Base-by-base conservation (phyloP, 805 yeast genomes). In the Wickerhamiella shivajii region DNA sequence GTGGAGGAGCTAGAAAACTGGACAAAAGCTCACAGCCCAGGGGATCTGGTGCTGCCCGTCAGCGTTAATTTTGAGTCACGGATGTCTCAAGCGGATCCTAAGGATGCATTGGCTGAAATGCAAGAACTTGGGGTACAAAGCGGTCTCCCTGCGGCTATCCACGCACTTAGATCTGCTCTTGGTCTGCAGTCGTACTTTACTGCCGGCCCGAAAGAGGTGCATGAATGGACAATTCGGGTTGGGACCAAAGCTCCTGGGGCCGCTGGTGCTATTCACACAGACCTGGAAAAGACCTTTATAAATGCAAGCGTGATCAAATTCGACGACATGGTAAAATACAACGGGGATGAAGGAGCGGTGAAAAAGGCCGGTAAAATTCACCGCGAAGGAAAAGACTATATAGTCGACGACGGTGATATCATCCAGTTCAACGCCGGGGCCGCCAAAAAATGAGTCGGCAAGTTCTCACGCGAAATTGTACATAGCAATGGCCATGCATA, bases 181-280 rank as follows among this genome's bases (percentile, higher is more conserved):
- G 70, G 74, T 34, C 61, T 84, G 51, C 78, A 81, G 15, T 77
- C 92, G 25, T 84, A 70, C 55, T 84, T 77, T 59, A 84, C 96
- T 0, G 79, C 92, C 51, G 95, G 95, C 18, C 31, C 29, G 5
- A 74, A 74, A 42, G 98, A 90, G 63, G 93, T 85, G 32, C 77
- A 96, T 58, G 96, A 92, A 60, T 90, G 98, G 98, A 90, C 98
- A 22, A 74, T 90, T 43, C 74, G 97, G 61, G 64, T 67, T 46
- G 92, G 92, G 47, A 78, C 87, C 29, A 76, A 80, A 48, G 96
- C 96, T 34, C 98, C 98, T n/a, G 84, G 79, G 52, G 97, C 98
- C 28, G 98, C 98, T 15, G 97, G 96, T 56, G 75, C 77, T 21
- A 84, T 84, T 39, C 95, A 84, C 52, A 77, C 81, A 6, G 95